Conservation (phyloP, 2,329 filamentous ascomycete genomes). For the Hymenoscyphus infarciens region DNA sequence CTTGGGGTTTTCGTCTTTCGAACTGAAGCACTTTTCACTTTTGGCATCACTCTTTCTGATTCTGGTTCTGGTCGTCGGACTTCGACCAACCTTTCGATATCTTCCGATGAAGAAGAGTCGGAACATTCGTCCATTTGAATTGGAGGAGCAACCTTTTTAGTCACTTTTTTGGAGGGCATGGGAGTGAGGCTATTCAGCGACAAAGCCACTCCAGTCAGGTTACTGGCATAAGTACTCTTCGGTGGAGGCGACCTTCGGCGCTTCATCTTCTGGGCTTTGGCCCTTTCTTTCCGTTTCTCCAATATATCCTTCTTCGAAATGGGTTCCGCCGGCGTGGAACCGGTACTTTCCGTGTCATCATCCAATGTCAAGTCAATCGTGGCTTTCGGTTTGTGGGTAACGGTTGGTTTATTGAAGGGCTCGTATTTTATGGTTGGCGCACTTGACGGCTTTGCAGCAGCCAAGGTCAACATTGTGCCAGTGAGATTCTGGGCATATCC, state of each 20-base stretch:
- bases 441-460: constrained; percentile 34
- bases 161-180: not conserved
- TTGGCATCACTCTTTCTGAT: not conserved
- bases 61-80: not conserved
- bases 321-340: not conserved
- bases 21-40: not conserved
- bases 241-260: constrained; percentile 18
- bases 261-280: constrained; percentile 14
- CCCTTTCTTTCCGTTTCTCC: constrained; percentile 9
- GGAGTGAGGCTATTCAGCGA: constrained; percentile 19
- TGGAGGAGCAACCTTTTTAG: not conserved
- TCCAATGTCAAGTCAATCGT: constrained; percentile 31
- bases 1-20: not conserved
- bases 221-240: constrained; percentile 30
- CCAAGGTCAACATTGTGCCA: constrained; percentile 44
- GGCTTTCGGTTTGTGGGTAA: constrained; percentile 8
- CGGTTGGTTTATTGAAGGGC: constrained; percentile 16
- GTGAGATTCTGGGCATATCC: constrained; percentile 51
- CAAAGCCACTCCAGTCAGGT: constrained; percentile 29
- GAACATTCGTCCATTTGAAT: not conserved
- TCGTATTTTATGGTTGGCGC: constrained; percentile 29
- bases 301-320: not conserved
- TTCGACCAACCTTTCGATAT: not conserved
- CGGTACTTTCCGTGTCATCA: constrained; percentile 16
- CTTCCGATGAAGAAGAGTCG: constrained; percentile 4